Percentiles rank a stretch among this genome's conserved stretches.
Evolutionary conservation across 345 rosid species (phyloP).

Genomic region (Populus ilicifolia): DNA sequence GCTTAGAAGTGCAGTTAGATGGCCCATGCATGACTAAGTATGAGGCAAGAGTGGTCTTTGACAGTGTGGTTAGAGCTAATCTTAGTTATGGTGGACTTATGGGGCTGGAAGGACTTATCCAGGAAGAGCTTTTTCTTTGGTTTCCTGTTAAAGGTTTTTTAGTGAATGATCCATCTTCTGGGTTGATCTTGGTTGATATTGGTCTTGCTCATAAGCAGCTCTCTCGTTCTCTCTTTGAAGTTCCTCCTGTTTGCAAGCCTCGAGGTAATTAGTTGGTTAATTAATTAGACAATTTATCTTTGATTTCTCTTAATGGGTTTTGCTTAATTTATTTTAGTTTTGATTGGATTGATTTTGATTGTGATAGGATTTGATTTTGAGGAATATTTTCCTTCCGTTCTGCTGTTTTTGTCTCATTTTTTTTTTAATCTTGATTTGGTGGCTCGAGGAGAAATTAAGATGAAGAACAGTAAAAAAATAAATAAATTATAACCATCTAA

Average conservation of each 20-base stretch:
- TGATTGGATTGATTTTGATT: background rate
- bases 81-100: conserved; percentile 76
- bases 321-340: background rate
- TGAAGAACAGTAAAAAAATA: too few species aligned
- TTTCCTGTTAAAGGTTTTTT: conserved; percentile 73
- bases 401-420: background rate
- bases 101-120: conserved; percentile 72
- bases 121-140: conserved; percentile 87
- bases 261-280: conserved; percentile 28
- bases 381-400: background rate
- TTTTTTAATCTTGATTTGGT: background rate
- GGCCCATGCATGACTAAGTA: conserved; percentile 72
- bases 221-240: conserved; percentile 82
- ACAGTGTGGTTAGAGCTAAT: conserved; percentile 66
- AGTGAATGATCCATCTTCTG: conserved; percentile 75
- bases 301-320: background rate
- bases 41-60: conserved; percentile 65
- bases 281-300: background rate
- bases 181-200: conserved; percentile 73
- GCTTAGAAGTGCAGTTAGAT: conserved; percentile 58
- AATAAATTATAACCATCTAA: background rate
- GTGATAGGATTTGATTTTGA: background rate
- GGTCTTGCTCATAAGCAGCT: conserved; percentile 79
- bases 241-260: conserved; percentile 75
- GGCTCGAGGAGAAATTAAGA: too few species aligned